Evolutionary conservation across 1,139 yeast species (phyloP), one percentile per base, ranked within the genome.

Genomic region (Wickerhamomyces sp.): DNA sequence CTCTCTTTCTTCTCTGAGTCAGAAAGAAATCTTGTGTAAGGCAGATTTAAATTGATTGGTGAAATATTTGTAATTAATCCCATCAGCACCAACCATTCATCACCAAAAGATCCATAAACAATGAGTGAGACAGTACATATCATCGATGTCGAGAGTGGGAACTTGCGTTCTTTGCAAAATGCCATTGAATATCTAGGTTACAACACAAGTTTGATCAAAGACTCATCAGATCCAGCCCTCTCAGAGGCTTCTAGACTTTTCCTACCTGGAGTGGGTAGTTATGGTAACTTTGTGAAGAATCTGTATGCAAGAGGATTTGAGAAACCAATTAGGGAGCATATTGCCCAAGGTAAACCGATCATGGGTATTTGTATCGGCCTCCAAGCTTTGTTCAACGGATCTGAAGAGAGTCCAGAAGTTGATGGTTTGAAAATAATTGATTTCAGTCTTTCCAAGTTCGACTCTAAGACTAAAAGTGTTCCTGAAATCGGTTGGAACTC

Each of bases 321-420:
- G 11, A 72, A 66, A 23, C 94, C 94, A 0, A 65, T 91, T 23
- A 64, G 61, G 34, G 61, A 70, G 31, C 88, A 86, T 51, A 77
- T 88, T 31, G 60, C 65, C 6, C 67, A 83, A 15, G 96, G 95
- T 1, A 75, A 78, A 48, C 83, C 93, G 11, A 63, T 91, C 26
- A 86, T 91, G 95, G 98, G 98, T 8, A 87, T 91, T 44, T 91
- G 98, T 64, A 97, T 91, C 31, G 98, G 98, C 4, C 66, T 91
- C 40, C 98, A 91, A 57, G 71, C 95, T 2, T 67, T 91, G 29
- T 85, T 89, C 51, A 61, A 62, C 14, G 76, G 77, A 11, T 83
- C 95, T 33, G 85, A 74, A 44, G 98, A 91, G 58, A 73, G 84
- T 41, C 77, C 80, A 3, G 69, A 64, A 13, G 69, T 72, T 28